Evolutionary conservation across 352 stramenopile genomes (phyloP).

Genomic region (Phytopythium oedochilum): DNA sequence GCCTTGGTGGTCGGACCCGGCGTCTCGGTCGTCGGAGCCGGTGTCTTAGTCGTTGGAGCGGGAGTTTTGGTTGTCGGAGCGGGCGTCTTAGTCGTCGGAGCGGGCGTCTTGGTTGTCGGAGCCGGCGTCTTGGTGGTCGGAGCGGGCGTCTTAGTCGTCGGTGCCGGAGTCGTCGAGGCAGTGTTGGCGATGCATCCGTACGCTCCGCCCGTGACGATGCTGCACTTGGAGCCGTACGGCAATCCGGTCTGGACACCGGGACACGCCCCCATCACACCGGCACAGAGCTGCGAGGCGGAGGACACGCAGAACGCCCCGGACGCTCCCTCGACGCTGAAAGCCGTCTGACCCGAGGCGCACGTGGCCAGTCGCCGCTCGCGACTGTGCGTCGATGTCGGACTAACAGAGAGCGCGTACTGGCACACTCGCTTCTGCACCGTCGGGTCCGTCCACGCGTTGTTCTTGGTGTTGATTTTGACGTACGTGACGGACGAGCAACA

Average conservation of each 20-base stretch:
- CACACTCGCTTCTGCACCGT: conserved; percentile 34
- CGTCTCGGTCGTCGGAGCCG: too few species aligned
- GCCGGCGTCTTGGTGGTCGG: too few species aligned
- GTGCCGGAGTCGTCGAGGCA: background rate
- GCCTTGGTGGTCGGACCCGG: background rate
- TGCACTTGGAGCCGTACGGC: background rate
- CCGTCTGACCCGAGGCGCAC: background rate
- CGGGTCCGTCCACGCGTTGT: conserved; percentile 36
- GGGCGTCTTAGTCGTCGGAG: too few species aligned
- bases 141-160: too few species aligned
- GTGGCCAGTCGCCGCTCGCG: background rate
- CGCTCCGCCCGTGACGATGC: background rate
- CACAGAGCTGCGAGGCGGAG: background rate
- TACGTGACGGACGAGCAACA: conserved; percentile 47
- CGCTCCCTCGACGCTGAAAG: background rate
- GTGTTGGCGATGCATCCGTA: conserved; percentile 2
- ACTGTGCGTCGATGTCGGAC: conserved; percentile 5
- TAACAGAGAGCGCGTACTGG: conserved; percentile 18
- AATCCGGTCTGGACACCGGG: conserved; percentile 1
- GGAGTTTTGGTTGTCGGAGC: too few species aligned
- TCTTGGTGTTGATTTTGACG: conserved; percentile 32
- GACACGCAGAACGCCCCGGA: background rate
- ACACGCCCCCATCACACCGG: background rate
- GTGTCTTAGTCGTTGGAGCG: too few species aligned
- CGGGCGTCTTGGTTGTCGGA: too few species aligned